Conservation (phyloP, 768 basidiomycete genomes). For the Mrakia blollopis region DNA sequence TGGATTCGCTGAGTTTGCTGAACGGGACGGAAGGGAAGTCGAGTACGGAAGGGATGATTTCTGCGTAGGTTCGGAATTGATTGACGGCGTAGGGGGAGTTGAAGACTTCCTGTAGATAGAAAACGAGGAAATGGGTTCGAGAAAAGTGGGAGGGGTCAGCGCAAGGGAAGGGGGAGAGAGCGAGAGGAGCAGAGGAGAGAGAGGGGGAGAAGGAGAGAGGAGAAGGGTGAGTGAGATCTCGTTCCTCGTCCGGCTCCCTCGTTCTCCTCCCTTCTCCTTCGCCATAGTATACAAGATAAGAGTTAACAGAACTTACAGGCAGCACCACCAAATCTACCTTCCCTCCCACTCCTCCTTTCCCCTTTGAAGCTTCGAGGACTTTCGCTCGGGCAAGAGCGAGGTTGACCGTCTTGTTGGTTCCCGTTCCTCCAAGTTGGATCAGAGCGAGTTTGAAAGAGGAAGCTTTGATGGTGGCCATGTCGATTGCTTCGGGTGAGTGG, state of each 20-base stretch:
- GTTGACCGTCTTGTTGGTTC: constrained; percentile 67
- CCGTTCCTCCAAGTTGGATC: constrained; percentile 77
- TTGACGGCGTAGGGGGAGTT: constrained; percentile 48
- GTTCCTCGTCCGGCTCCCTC: not conserved
- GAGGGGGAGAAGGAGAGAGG: too few relatives aligned
- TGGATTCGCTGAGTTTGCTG: constrained; percentile 51
- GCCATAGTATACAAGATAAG: not conserved
- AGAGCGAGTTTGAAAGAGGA: constrained; percentile 56
- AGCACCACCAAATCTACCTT: constrained; percentile 79
- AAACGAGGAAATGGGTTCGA: too few relatives aligned
- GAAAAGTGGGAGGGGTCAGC: not conserved
- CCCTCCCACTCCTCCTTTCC: constrained; percentile 39
- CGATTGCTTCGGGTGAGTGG: not conserved
- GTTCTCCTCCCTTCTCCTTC: not conserved
- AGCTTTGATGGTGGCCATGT: constrained; percentile 32
- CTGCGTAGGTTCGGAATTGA: constrained; percentile 78
- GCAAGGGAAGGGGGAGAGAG: not conserved
- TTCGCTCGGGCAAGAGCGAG: constrained; percentile 74
- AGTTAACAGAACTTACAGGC: constrained; percentile 55
- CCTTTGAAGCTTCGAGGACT: constrained; percentile 63
- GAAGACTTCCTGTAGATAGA: constrained; percentile 45
- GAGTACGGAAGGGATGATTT: constrained; percentile 44
- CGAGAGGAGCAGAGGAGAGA: not conserved
- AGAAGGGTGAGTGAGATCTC: too few relatives aligned
- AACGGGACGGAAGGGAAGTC: constrained; percentile 26